A percentile compares a stretch with the other conserved stretches of the same genome.
phyloP scores from a whole-genome alignment of 331 rosid species.

The Malus hybrid region DNA sequence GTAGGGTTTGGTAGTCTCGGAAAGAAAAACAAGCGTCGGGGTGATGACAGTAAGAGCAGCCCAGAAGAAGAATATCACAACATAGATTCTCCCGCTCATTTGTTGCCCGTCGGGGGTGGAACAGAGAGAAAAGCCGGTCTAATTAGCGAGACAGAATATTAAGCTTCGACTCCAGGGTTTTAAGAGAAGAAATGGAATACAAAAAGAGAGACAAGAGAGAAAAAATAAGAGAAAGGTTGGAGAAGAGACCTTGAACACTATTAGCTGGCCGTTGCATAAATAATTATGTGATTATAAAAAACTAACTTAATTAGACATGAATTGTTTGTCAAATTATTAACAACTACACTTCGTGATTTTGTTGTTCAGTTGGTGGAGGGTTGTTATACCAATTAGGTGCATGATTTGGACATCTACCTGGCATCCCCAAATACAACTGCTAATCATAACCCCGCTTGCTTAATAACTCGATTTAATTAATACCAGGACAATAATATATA shows the following conservation, averaged over 20 bases:
- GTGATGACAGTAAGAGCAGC: constrained; percentile 68
- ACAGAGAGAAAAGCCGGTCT: not conserved
- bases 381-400: constrained; percentile 38
- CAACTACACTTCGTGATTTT: constrained; percentile 11
- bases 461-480: not conserved
- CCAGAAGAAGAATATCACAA: constrained; percentile 79
- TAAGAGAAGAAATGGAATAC: not conserved
- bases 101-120: constrained; percentile 7
- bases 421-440: constrained; percentile 4
- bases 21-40: constrained; percentile 59
- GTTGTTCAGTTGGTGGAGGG: constrained; percentile 61
- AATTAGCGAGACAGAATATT: not conserved
- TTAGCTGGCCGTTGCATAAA: constrained; percentile 59
- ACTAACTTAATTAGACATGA: not conserved
- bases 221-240: not conserved
- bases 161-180: not conserved
- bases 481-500: not conserved
- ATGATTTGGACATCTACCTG: constrained; percentile 31
- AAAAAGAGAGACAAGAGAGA: not conserved
- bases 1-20: constrained; percentile 55
- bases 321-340: not conserved
- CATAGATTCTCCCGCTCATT: constrained; percentile 63
- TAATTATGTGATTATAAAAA: constrained; percentile 15
- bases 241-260: constrained; percentile 4
- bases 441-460: not conserved